Evolutionary conservation across 805 yeast species (phyloP).

Genomic region (Yamadazyma laniorum): DNA sequence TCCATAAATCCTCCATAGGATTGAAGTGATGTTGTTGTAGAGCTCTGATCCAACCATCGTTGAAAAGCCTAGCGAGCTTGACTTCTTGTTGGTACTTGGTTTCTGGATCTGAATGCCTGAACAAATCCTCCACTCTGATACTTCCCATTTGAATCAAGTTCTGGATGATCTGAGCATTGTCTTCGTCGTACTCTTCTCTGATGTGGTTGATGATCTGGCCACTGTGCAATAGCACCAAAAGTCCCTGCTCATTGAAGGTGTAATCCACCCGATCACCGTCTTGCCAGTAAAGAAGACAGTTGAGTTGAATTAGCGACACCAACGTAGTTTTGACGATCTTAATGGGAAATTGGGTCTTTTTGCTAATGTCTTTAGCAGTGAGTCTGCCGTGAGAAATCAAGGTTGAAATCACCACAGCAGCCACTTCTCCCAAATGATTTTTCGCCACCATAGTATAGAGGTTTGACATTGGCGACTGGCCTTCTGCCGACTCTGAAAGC

Average conservation of each 20-base stretch:
- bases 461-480: conserved; percentile 62
- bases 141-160: conserved; percentile 71
- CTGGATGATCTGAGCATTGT: conserved; percentile 60
- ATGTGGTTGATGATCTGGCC: conserved; percentile 69
- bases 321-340: conserved; percentile 60
- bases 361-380: conserved; percentile 52
- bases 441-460: conserved; percentile 53
- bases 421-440: conserved; percentile 67
- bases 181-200: conserved; percentile 43
- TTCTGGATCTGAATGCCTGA: conserved; percentile 24
- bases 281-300: conserved; percentile 68
- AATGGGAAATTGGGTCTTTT: conserved; percentile 45
- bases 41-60: conserved; percentile 37
- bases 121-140: conserved; percentile 51
- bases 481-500: conserved; percentile 31
- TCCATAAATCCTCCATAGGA: conserved; percentile 41
- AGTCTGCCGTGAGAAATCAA: conserved; percentile 69
- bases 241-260: conserved; percentile 61
- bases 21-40: conserved; percentile 30
- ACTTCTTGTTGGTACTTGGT: conserved; percentile 12
- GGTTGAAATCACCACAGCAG: conserved; percentile 58
- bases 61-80: conserved; percentile 24
- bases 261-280: conserved; percentile 42
- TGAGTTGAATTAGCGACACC: conserved; percentile 75
- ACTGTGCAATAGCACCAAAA: conserved; percentile 62